Evolutionary conservation across 352 stramenopile genomes (phyloP).

Genomic region (Thalassiosira hispida): DNA sequence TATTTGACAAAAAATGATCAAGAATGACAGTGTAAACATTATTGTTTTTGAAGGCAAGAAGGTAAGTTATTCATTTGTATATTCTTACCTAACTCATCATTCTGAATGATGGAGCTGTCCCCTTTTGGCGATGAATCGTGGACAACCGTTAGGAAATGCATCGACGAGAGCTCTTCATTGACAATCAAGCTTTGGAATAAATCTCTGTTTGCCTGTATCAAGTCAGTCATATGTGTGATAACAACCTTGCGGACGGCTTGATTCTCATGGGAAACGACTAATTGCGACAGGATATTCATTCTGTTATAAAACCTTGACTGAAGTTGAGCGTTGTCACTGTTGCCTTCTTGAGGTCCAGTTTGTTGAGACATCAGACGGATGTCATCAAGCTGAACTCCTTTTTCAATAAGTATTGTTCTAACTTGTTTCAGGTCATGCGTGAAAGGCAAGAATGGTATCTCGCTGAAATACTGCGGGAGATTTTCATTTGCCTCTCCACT

Average conservation of each 20-base stretch:
- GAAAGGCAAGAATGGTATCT: slow-evolving; percentile 82
- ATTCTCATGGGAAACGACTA: slow-evolving; percentile 75
- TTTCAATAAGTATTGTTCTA: slow-evolving; percentile 53
- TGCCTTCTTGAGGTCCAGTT: slow-evolving; percentile 6
- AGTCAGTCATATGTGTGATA: slow-evolving; percentile 69
- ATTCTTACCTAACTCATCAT: slow-evolving; percentile 27
- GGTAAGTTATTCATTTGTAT: background rate
- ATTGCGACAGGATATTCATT: slow-evolving; percentile 60
- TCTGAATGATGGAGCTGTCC: slow-evolving; percentile 3
- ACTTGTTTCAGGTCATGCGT: slow-evolving; percentile 60
- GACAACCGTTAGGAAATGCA: slow-evolving; percentile 79
- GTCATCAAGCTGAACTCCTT: slow-evolving; percentile 82
- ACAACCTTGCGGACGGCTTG: slow-evolving; percentile 72
- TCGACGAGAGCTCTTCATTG: slow-evolving; percentile 72
- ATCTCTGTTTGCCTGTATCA: slow-evolving; percentile 76
- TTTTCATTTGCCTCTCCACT: slow-evolving; percentile 55
- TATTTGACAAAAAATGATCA: slow-evolving; percentile 16
- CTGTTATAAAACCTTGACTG: slow-evolving; percentile 48
- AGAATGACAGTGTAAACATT: slow-evolving; percentile 3
- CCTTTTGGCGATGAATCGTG: slow-evolving; percentile 42
- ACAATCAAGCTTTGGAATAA: slow-evolving; percentile 77
- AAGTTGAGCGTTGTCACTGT: slow-evolving; percentile 26
- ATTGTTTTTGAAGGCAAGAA: slow-evolving; percentile 7
- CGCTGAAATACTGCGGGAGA: slow-evolving; percentile 65
- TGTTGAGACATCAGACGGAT: slow-evolving; percentile 56